Conservation (phyloP, 257 asterid species). For the Gentiana straminea region DNA sequence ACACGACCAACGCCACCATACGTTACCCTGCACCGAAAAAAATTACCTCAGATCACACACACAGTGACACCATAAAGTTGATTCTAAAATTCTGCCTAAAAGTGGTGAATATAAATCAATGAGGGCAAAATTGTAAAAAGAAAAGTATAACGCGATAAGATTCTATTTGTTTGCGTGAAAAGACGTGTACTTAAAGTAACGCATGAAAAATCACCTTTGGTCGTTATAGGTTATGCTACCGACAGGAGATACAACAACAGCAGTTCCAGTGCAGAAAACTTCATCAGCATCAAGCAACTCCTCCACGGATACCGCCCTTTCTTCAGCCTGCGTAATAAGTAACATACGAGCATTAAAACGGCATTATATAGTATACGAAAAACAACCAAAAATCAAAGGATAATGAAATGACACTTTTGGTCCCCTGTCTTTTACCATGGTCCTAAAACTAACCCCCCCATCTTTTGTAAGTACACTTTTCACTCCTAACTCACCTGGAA, state of each 20-base stretch:
- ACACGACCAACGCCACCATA: slow-evolving; percentile 74
- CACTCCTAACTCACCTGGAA: slow-evolving; percentile 20
- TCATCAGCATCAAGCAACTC: slow-evolving; percentile 98
- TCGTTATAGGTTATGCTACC: slow-evolving; percentile 79
- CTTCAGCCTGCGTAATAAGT: slow-evolving; percentile 52
- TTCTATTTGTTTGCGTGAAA: no score
- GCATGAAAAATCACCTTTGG: slow-evolving; percentile 35
- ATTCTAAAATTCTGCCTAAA: no score
- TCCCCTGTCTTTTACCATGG: no score
- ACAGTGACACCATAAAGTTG: no score
- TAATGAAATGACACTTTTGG: no score
- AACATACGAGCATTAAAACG: slow-evolving; percentile 11
- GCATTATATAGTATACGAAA: neutral
- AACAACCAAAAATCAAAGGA: no score
- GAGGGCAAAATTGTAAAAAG: no score
- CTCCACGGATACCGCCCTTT: slow-evolving; percentile 64
- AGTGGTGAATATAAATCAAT: no score
- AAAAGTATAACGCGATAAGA: no score
- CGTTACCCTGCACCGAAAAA: slow-evolving; percentile 36
- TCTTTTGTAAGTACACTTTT: neutral
- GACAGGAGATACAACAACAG: slow-evolving; percentile 90
- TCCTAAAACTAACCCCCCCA: neutral
- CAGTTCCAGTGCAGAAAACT: slow-evolving; percentile 95
- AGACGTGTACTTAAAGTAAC: no score
- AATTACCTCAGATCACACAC: neutral